Percentiles rank a stretch among this genome's conserved stretches.
These are phyloP conservation scores for Cladosporium sp. DNA, from an alignment of 2,329 filamentous ascomycete species.

Conservation along the genomic window DNA sequence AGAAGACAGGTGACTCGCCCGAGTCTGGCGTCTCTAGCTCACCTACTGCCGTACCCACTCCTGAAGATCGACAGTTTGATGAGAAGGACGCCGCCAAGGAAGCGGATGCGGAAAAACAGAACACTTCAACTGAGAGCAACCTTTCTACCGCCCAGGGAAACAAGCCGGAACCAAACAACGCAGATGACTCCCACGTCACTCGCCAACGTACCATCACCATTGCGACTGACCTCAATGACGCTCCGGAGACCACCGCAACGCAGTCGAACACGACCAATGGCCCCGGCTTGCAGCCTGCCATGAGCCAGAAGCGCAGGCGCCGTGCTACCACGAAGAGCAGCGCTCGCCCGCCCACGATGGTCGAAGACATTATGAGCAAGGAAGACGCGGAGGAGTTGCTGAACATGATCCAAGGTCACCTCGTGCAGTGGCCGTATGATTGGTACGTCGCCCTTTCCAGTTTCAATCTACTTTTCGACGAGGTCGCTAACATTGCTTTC, in stretches of 20 bases:
- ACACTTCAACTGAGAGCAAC: neutral
- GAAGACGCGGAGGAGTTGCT: constrained; percentile 77
- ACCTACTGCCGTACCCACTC: constrained; percentile 26
- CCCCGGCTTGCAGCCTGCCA: constrained; percentile 16
- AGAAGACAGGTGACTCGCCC: constrained; percentile 22
- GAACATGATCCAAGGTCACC: constrained; percentile 73
- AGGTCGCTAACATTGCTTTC: neutral
- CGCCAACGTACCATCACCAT: constrained; percentile 28
- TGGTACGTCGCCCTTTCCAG: constrained; percentile 50
- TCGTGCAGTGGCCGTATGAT: constrained; percentile 92
- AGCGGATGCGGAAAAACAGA: constrained; percentile 13
- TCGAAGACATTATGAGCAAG: constrained; percentile 69
- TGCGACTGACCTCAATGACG: constrained; percentile 12
- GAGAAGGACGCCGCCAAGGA: constrained; percentile 23
- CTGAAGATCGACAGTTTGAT: constrained; percentile 21
- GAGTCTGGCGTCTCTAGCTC: constrained; percentile 18
- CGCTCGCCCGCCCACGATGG: constrained; percentile 52
- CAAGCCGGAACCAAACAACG: constrained; percentile 13
- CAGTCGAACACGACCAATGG: constrained; percentile 15
- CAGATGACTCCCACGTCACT: constrained; percentile 28
- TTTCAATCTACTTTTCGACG: neutral
- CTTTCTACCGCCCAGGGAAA: constrained; percentile 20
- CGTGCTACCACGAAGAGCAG: constrained; percentile 66
- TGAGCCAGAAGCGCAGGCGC: constrained; percentile 55
- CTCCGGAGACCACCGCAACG: constrained; percentile 27